Base-by-base conservation (phyloP, 371 early-diverging fungal genomes). In the Mitosporidium daphniae region DNA sequence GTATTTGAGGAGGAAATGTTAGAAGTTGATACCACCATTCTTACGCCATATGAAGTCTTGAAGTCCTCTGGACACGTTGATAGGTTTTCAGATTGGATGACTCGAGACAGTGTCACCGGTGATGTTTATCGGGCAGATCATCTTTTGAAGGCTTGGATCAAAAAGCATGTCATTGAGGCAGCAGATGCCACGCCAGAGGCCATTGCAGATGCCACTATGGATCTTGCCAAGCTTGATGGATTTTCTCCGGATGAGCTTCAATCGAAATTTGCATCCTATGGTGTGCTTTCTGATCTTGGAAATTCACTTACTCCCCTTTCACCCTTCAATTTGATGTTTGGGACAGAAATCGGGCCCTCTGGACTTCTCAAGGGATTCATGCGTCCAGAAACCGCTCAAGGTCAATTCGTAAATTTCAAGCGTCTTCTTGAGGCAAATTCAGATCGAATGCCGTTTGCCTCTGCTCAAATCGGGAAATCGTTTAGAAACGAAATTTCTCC, bases 401-500 rank as follows among this genome's bases (percentile, higher is more conserved):
- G 93, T 35, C 95, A 94, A 50, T 98, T 98, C 52, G 43, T 86
- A 26, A 91, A 93, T 62, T 98, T 95, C 37, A 77, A 82, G 51
- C 39, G 67, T 16, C 57, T 95, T 20, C 59, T 80, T 21, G 95
- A 98, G 41, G 74, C 67, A 51, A 95, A 94, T 55, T 74, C 74
- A 41, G 75, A 74, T 28, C 68, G 66, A 40, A 68, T 98, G 69
- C 99, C 99, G 13, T 95, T 98, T 51, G 95, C 89, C 14, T 84
- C 89, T 27, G 84, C 89, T 25, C 67, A 69, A 35, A 74, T 98
- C 21, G 99, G 99, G 37, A 78, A 77, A 33, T 71, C 80, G 16
- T 95, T 95, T 65, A 61, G 99, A 39, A 98, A 98, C 45, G 99
- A 98, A 46, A 98, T 98, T 32, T 73, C 82, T 25, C 97, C 99